phyloP scores from a whole-genome alignment of 2,329 filamentous ascomycete genomes.

The Trichoderma sp. region DNA sequence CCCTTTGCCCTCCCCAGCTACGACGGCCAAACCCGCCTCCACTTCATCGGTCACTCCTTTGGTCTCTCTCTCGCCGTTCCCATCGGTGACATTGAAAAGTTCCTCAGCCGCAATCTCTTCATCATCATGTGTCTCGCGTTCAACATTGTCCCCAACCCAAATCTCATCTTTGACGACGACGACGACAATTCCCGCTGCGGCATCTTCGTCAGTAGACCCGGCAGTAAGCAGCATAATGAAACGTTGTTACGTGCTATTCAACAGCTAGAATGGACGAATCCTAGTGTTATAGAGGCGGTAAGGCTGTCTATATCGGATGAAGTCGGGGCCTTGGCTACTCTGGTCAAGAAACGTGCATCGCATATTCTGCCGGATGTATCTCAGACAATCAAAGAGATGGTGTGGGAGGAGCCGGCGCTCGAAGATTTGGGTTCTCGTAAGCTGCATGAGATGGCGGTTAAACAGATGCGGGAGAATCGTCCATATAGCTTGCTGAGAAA shows the following conservation, averaged over 20 bases:
- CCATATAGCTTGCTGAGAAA: constrained; percentile 8
- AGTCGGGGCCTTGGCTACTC: background rate
- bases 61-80: constrained; percentile 8
- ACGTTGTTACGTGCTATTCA: background rate
- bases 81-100: constrained; percentile 22
- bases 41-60: constrained; percentile 25
- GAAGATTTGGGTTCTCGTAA: background rate
- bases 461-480: background rate
- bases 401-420: background rate
- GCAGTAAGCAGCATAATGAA: background rate
- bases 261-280: constrained; percentile 2
- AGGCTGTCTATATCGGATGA: background rate
- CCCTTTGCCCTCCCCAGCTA: background rate
- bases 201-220: background rate
- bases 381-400: background rate
- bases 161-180: constrained; percentile 11
- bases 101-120: constrained; percentile 29
- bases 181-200: background rate
- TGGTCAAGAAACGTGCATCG: background rate
- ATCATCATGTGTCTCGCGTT: constrained; percentile 30
- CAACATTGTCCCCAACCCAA: constrained; percentile 1
- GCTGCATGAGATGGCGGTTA: background rate
- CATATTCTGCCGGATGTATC: background rate
- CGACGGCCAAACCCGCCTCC: constrained; percentile 13
- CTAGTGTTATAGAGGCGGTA: background rate